These are phyloP conservation scores for Saksenaea vasiformis DNA, from an alignment of 371 early-diverging fungal species.

Conservation along the genomic window DNA sequence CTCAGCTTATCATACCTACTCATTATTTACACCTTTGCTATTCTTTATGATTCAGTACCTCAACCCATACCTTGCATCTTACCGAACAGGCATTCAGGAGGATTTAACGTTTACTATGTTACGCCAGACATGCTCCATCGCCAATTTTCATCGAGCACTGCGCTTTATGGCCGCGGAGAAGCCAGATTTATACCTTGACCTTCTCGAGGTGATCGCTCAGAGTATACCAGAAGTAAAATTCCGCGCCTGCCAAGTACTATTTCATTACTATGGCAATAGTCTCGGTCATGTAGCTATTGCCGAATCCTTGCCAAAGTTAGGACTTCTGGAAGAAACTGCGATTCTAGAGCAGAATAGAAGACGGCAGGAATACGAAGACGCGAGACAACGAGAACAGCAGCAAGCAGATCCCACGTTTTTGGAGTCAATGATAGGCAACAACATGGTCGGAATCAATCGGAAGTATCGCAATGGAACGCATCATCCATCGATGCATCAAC, in stretches of 20 bases:
- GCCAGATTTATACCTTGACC: slow-evolving; percentile 54
- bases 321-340: slow-evolving; percentile 29
- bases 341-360: slow-evolving; percentile 25
- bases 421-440: slow-evolving; percentile 22
- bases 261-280: slow-evolving; percentile 46
- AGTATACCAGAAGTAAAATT: slow-evolving; percentile 40
- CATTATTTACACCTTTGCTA: slow-evolving; percentile 45
- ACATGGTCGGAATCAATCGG: slow-evolving; percentile 19
- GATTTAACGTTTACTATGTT: slow-evolving; percentile 20
- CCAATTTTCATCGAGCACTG: slow-evolving; percentile 55
- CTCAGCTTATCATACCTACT: slow-evolving; percentile 24
- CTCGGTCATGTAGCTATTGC: slow-evolving; percentile 56
- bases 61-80: slow-evolving; percentile 38
- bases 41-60: slow-evolving; percentile 50
- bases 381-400: slow-evolving; percentile 18
- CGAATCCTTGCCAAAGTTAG: slow-evolving; percentile 43
- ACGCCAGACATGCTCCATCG: slow-evolving; percentile 32
- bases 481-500: slow-evolving; percentile 1
- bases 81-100: slow-evolving; percentile 13
- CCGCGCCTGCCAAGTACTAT: slow-evolving; percentile 44
- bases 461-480: slow-evolving; percentile 11
- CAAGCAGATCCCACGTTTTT: slow-evolving; percentile 16
- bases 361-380: slow-evolving; percentile 38
- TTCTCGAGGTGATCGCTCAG: slow-evolving; percentile 54
- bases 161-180: slow-evolving; percentile 51